phyloP scores from a whole-genome alignment of 2,329 filamentous ascomycete genomes.

The Aquanectria penicillioides region DNA sequence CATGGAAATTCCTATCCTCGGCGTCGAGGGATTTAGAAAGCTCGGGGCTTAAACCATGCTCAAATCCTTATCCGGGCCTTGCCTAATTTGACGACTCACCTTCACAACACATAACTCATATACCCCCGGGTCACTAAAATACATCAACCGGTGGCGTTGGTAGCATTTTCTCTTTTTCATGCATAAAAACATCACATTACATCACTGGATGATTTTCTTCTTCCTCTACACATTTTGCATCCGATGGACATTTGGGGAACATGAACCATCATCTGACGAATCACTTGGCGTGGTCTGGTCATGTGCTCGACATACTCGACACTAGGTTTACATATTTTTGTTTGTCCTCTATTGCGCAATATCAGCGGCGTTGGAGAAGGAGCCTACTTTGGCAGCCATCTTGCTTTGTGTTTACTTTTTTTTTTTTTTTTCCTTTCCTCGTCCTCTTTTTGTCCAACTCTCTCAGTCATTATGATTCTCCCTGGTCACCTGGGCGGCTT shows the following conservation, averaged over 20 bases:
- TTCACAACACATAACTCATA: conserved; percentile 17
- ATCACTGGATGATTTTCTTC: conserved; percentile 26
- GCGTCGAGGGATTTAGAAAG: conserved; percentile 55
- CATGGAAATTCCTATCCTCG: conserved; percentile 66
- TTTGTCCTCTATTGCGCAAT: conserved; percentile 22
- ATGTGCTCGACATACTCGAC: conserved; percentile 31
- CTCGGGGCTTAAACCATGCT: conserved; percentile 45
- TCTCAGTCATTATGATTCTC: conserved; percentile 17
- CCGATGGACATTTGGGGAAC: conserved; percentile 6
- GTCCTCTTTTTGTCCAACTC: conserved; percentile 15
- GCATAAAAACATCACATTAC: conserved; percentile 24
- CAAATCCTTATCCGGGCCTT: no score
- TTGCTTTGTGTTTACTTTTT: conserved; percentile 22
- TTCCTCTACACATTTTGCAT: conserved; percentile 26
- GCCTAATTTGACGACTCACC: not conserved
- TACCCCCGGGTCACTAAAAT: conserved; percentile 2
- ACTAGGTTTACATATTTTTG: conserved; percentile 21
- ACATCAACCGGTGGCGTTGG: conserved; percentile 17
- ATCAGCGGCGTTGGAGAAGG: conserved; percentile 33
- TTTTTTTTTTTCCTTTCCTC: conserved; percentile 8
- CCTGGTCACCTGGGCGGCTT: conserved; percentile 2
- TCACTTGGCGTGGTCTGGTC: conserved; percentile 24
- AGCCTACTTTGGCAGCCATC: conserved; percentile 15
- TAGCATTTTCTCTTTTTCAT: conserved; percentile 29
- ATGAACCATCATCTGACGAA: conserved; percentile 24